Evolutionary conservation across 257 asterid species (phyloP), one percentile per base, ranked within the genome.

Genomic region (Solanum virginianum): DNA sequence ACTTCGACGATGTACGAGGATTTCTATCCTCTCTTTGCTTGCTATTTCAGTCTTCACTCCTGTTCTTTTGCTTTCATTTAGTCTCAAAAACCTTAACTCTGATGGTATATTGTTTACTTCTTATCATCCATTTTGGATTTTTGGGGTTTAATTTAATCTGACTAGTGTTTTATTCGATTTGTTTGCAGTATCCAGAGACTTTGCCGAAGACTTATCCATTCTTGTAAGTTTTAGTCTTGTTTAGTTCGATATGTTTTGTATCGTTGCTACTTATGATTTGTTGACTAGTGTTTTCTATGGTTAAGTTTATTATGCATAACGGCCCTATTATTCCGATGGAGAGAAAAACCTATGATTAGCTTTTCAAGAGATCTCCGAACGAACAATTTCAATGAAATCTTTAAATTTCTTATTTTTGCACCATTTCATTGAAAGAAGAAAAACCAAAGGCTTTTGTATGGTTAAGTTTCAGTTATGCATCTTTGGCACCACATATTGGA

Each of bases 1-100:
- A 15, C 15, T 49, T 87, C 94, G 92, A 57, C 90, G 87, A 81
- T 87, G 92, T 88, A 88, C 93, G 96, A 94, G 98, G 97, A 93
- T 92, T 86, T 90, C 88, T 88, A 92, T 97, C 98, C 97, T 97
- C 96, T 92, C 88, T 84, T 88, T 95, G 86, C 96, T 97, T 56
- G 87, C 88, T 80, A 88, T 93, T 84, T 93, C 94, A 41, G 94
- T 94, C 54, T 82, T 91, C 32, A 85, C 92, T 85, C 97, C 98
- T 20, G 56, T 94, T 69, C 89, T 92, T 83, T 82, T 97, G 63
- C 93, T 94, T 69, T 92, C 98, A 24, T 74, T 84, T 66, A 89
- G 92, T 85, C 96, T 93, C 90, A 93, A 91, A 84, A 91, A 89
- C 17, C 85, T 91, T 82, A 85, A 88, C 81, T 86, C 92, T 84